Base-by-base conservation (phyloP, 2,329 filamentous ascomycete genomes). In the Ceratocystis destructans region DNA sequence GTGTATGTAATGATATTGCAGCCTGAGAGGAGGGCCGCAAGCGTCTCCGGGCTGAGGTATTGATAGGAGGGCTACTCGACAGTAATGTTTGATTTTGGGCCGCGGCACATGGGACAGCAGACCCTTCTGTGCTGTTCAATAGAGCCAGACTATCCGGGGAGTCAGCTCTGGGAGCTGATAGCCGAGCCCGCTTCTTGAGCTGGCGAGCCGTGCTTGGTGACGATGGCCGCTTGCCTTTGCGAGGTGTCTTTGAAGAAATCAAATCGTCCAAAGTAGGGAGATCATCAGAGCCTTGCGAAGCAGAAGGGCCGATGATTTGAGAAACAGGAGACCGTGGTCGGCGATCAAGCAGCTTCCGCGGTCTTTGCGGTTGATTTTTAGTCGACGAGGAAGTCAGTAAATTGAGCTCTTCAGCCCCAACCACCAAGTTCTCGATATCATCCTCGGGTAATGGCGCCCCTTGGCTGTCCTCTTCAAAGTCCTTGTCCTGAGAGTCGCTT, bases 381-480 rank as follows among this genome's bases (percentile, higher is more conserved):
- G 62, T 61, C 8, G 53, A 66, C 48, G 69, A 64, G 3, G 63
- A 64, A 7, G 65, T 62, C n/a, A 66, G 57, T 4, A 68, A 66
- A 37, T 66, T 62, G 5, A 70, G 25, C 45, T 68, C 62, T 28
- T 65, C 63, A n/a, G 55, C 61, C 5, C 68, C 66, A 62, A 63
- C 69, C 57, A 68, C 64, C 44, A 67, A 64, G 55, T 68, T 70
- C 20, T 68, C n/a, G 63, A 77, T 75, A 62, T 75, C 77, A 22
- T 77, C 76, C 31, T 76, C 74, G 22, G 73, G 69, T 2, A 65
- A 22, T 22, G 31, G 20, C 37, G 45, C n/a, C 37, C 75, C 75
- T 69, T 83, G 81, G 66, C 79, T 83, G 33, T 80, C 78, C 2
- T 82, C 78, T 64, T 79, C 75, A 62, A 82, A 83, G 5, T 82